Percentiles rank a stretch among this genome's conserved stretches.
Conservation (phyloP, 2,329 filamentous ascomycete genomes). For the Alternaria sp. region DNA sequence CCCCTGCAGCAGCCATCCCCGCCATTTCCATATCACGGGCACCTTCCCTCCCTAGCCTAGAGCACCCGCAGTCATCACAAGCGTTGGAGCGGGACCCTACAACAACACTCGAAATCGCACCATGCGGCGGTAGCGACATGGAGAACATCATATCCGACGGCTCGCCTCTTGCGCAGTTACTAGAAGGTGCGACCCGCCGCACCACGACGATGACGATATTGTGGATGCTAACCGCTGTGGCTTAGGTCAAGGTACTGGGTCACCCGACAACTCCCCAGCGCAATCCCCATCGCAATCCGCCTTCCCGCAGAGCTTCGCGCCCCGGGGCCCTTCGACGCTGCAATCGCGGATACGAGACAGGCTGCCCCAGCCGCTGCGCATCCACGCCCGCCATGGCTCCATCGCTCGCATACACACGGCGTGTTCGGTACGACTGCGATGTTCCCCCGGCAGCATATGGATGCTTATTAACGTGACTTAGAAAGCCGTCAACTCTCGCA, state of each 20-base stretch:
- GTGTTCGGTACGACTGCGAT: constrained; percentile 39
- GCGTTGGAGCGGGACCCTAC: constrained; percentile 20
- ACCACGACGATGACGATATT: constrained; percentile 1
- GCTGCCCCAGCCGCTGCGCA: constrained; percentile 56
- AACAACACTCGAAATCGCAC: constrained; percentile 22
- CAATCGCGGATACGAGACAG: constrained; percentile 57
- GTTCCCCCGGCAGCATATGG: not conserved
- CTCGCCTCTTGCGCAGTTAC: constrained; percentile 85
- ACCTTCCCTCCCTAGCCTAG: constrained; percentile 10
- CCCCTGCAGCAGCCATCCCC: constrained; percentile 7
- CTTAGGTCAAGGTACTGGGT: constrained; percentile 44
- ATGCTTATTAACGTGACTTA: constrained; percentile 44
- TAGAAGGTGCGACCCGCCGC: constrained; percentile 66
- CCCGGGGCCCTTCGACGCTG: constrained; percentile 57
- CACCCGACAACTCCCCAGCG: constrained; percentile 28
- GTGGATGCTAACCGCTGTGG: constrained; percentile 26
- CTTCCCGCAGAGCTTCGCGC: constrained; percentile 54
- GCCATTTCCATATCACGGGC: constrained; percentile 12
- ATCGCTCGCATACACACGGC: constrained; percentile 47
- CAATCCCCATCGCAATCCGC: constrained; percentile 17
- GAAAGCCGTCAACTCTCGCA: constrained; percentile 72
- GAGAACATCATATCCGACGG: constrained; percentile 87
- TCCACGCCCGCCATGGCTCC: constrained; percentile 46
- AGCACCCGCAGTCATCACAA: constrained; percentile 10
- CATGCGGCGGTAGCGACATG: constrained; percentile 61